Conservation (phyloP, 1,284 basidiomycete species). For the Marasmius tenuissimus region DNA sequence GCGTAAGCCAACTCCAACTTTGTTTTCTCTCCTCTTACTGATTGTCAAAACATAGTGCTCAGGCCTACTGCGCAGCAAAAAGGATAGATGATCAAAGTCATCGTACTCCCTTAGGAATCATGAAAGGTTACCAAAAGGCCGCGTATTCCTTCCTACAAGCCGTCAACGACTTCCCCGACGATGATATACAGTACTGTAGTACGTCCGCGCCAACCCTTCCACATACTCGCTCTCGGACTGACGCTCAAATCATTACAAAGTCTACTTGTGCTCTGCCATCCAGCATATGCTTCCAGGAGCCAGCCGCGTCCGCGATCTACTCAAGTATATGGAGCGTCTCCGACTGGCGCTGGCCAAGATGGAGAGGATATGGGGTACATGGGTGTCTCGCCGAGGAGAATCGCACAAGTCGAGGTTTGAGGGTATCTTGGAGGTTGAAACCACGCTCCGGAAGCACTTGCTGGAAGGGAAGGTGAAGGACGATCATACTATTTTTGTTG, state of each 20-base stretch:
- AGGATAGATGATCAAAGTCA: background rate
- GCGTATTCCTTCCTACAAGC: background rate
- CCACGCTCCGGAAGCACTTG: background rate
- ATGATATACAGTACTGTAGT: background rate
- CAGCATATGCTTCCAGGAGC: background rate
- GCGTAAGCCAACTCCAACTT: background rate
- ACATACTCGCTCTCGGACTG: background rate
- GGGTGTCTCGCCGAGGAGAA: background rate
- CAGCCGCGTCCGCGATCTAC: background rate
- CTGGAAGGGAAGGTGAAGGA: background rate
- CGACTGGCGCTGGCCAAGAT: background rate
- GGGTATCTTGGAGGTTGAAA: background rate
- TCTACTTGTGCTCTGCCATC: background rate
- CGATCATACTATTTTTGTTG: background rate
- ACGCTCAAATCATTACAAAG: background rate
- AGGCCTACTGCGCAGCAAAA: background rate
- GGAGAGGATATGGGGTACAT: background rate
- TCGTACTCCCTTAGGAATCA: background rate
- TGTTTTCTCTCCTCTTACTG: background rate
- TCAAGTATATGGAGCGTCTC: background rate
- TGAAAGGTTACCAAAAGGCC: background rate
- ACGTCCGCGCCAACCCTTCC: background rate
- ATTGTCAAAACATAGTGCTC: background rate
- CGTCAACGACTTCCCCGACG: background rate
- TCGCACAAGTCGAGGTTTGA: background rate